Conservation (phyloP, 2,329 filamentous ascomycete species). For the Talaromyces sp. region DNA sequence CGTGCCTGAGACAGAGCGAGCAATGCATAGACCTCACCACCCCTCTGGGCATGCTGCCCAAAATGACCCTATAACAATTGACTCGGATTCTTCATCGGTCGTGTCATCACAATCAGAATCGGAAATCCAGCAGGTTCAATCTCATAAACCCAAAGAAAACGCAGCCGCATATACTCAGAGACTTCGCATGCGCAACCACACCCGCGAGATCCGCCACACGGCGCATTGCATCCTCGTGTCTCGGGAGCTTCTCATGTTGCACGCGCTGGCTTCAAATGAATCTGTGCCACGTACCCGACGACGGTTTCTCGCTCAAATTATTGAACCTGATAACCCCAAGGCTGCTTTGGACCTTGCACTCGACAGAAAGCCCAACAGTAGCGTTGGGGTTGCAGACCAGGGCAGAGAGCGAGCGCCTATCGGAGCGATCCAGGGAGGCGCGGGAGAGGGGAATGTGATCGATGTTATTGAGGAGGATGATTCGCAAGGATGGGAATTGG, state of each 20-base stretch:
- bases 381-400: background rate
- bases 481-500: slow-evolving; percentile 1
- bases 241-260: slow-evolving; percentile 34
- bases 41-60: background rate
- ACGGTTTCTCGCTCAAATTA: slow-evolving; percentile 29
- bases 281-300: slow-evolving; percentile 35
- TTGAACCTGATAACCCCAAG: slow-evolving; percentile 23
- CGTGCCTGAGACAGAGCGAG: background rate
- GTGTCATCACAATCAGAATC: background rate
- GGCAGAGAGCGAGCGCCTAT: background rate
- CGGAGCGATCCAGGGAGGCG: background rate
- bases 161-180: background rate
- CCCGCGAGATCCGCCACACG: slow-evolving; percentile 31
- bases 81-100: background rate
- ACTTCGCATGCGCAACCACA: background rate
- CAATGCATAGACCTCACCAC: background rate
- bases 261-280: slow-evolving; percentile 30
- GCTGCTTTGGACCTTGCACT: background rate
- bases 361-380: background rate
- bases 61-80: background rate
- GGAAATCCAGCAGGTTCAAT: background rate
- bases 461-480: slow-evolving; percentile 7
- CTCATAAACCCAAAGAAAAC: background rate
- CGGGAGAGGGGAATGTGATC: background rate
- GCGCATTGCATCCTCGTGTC: slow-evolving; percentile 33